Evolutionary conservation across 176 grass and related monocot species (phyloP).

Genomic region (Cenchrus purpureus): DNA sequence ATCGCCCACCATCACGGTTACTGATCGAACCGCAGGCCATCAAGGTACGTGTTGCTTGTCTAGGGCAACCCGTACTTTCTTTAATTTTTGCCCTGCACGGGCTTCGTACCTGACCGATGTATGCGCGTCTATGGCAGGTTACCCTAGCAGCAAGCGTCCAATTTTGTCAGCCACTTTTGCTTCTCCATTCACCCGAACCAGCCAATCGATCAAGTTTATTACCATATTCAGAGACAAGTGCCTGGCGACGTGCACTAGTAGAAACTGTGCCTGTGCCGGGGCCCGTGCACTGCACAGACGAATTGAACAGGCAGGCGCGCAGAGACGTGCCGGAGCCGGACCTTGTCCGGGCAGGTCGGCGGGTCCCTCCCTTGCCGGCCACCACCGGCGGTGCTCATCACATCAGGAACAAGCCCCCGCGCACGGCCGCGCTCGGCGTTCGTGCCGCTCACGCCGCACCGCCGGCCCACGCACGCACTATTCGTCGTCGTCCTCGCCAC

Average conservation of each 20-base stretch:
- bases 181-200: not conserved
- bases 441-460: not conserved
- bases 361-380: slow-evolving; percentile 18
- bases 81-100: not conserved
- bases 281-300: slow-evolving; percentile 3
- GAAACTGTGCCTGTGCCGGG: not conserved
- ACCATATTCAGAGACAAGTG: not conserved
- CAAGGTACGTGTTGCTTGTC: not conserved
- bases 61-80: not conserved
- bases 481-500: not conserved
- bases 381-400: slow-evolving; percentile 5
- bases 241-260: not conserved
- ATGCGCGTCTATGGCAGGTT: not conserved
- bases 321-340: not conserved
- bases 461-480: slow-evolving; percentile 11
- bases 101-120: not conserved
- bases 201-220: not conserved
- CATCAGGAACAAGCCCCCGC: not conserved
- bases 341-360: slow-evolving; percentile 1
- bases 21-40: too few species aligned
- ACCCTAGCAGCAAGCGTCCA: not conserved
- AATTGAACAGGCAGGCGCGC: not conserved
- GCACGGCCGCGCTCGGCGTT: slow-evolving; percentile 16
- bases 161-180: not conserved
- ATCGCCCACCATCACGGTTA: too few species aligned